A percentile compares a stretch with the other conserved stretches of the same genome.
These are phyloP conservation scores for Acacia confusa DNA, from an alignment of 306 rosid species.

Conservation along the genomic window DNA sequence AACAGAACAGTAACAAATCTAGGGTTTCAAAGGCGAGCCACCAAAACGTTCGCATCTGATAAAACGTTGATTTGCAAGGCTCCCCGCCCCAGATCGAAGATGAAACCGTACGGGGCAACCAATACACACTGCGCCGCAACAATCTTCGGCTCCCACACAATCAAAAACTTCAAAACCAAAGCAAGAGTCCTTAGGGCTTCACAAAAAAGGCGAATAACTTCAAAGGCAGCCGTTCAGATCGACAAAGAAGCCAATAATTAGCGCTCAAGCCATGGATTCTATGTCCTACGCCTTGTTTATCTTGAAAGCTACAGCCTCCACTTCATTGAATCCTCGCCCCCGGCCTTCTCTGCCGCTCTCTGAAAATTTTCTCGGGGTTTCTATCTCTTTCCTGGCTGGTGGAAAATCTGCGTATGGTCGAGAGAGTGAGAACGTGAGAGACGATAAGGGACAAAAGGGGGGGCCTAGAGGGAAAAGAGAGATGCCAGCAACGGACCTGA, in stretches of 20 bases:
- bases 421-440: slow-evolving; percentile 75
- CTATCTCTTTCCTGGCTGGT: slow-evolving; percentile 44
- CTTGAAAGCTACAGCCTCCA: slow-evolving; percentile 14
- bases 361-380: slow-evolving; percentile 22
- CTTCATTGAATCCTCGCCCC: background rate
- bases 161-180: background rate
- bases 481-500: slow-evolving; percentile 70
- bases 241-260: slow-evolving; percentile 18
- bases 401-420: slow-evolving; percentile 58
- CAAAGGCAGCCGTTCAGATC: slow-evolving; percentile 46
- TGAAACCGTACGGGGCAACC: slow-evolving; percentile 34
- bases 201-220: background rate
- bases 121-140: slow-evolving; percentile 33
- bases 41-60: background rate
- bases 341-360: background rate
- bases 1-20: slow-evolving; percentile 33
- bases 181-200: background rate
- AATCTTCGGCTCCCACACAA: slow-evolving; percentile 28
- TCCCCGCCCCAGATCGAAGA: slow-evolving; percentile 44
- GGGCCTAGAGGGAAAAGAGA: slow-evolving; percentile 58
- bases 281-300: slow-evolving; percentile 28
- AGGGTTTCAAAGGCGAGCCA: slow-evolving; percentile 35
- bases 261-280: slow-evolving; percentile 27
- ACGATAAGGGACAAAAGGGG: slow-evolving; percentile 76
- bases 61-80: background rate